These are phyloP conservation scores for Rehmannia glutinosa DNA, from an alignment of 257 asterid species.

Conservation along the genomic window DNA sequence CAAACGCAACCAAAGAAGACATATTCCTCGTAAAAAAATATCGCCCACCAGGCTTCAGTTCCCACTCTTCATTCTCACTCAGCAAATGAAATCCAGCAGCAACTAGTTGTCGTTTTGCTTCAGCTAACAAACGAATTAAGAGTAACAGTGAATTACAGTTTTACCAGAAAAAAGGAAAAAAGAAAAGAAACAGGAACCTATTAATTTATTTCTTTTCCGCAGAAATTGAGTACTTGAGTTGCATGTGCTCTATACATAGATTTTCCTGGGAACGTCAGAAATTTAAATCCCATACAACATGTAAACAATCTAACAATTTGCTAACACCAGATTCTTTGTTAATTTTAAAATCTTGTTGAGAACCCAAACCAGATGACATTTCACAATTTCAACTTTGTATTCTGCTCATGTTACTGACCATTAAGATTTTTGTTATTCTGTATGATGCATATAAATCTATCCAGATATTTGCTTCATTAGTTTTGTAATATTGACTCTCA, in stretches of 20 bases:
- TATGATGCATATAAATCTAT: background rate
- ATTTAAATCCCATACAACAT: background rate
- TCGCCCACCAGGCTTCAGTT: slow-evolving; percentile 95
- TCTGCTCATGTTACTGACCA: background rate
- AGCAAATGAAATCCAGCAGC: slow-evolving; percentile 92
- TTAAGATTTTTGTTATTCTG: background rate
- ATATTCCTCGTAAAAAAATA: slow-evolving; percentile 92
- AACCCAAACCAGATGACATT: slow-evolving; percentile 4
- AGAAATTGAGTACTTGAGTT: slow-evolving; percentile 7
- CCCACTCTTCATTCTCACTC: slow-evolving; percentile 91
- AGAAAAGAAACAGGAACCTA: background rate
- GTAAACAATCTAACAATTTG: background rate
- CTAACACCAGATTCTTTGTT: slow-evolving; percentile 4
- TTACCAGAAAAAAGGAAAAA: no score
- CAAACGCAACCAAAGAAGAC: slow-evolving; percentile 96
- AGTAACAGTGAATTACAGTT: slow-evolving; percentile 1
- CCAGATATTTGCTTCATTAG: background rate
- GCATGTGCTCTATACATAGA: background rate
- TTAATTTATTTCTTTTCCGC: background rate
- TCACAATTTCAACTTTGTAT: background rate
- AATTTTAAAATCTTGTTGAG: background rate
- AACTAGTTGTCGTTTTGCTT: slow-evolving; percentile 79
- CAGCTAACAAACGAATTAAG: slow-evolving; percentile 52
- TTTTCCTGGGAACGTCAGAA: background rate
- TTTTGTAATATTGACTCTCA: background rate